phyloP scores from a whole-genome alignment of 306 rosid species.

The Cicer yamashitae region DNA sequence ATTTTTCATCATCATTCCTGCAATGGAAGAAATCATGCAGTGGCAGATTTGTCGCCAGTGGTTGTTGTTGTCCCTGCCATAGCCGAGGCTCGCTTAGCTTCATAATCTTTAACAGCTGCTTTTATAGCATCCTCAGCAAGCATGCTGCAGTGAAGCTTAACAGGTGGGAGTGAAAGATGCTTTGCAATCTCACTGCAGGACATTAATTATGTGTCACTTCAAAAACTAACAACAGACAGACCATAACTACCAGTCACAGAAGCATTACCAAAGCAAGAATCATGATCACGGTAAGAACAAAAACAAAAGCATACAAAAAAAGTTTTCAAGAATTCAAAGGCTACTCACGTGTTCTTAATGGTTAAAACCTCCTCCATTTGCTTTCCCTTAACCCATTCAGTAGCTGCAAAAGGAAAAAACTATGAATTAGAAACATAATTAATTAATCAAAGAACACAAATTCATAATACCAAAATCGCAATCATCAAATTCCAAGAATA shows the following conservation, averaged over 20 bases:
- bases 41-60: slow-evolving; percentile 47
- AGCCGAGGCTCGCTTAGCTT: slow-evolving; percentile 58
- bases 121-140: slow-evolving; percentile 99
- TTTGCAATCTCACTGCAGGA: slow-evolving; percentile 88
- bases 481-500: neutral
- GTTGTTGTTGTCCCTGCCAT: slow-evolving; percentile 37
- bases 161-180: slow-evolving; percentile 97
- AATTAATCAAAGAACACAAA: neutral
- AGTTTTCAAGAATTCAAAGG: neutral
- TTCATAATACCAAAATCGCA: neutral
- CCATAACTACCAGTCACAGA: neutral
- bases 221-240: slow-evolving; percentile 3
- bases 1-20: slow-evolving; percentile 38
- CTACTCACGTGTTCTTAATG: slow-evolving; percentile 80
- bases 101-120: slow-evolving; percentile 96
- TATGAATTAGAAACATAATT: slow-evolving; percentile 35
- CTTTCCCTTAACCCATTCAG: slow-evolving; percentile 97
- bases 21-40: slow-evolving; percentile 46
- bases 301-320: slow-evolving; percentile 1
- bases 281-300: slow-evolving; percentile 5
- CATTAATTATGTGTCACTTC: slow-evolving; percentile 32
- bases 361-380: slow-evolving; percentile 88
- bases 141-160: slow-evolving; percentile 99
- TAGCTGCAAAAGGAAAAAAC: slow-evolving; percentile 64
- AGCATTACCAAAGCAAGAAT: slow-evolving; percentile 4